Evolutionary conservation across 352 stramenopile genomes (phyloP).

Genomic region (Pythium inflatum): DNA sequence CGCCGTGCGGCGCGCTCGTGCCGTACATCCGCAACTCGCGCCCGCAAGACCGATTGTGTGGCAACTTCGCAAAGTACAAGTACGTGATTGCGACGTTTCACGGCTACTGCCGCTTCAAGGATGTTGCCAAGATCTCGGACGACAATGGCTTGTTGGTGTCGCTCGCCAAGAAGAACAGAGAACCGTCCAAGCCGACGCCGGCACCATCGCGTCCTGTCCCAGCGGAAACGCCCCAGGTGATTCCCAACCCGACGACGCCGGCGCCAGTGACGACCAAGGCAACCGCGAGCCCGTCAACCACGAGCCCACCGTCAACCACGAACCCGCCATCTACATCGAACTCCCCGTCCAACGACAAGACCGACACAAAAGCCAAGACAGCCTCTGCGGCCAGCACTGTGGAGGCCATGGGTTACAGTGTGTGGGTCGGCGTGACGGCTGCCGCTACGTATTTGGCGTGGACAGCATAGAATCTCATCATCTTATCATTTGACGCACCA

Average conservation of each 20-base stretch:
- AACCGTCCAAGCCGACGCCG: too few species aligned
- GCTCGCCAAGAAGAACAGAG: not conserved
- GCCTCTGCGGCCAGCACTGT: too few species aligned
- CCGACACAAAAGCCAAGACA: too few species aligned
- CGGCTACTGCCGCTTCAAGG: not conserved
- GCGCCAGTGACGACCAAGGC: not conserved
- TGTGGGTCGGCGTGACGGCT: too few species aligned
- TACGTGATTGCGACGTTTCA: slow-evolving; percentile 1
- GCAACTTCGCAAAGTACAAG: not conserved
- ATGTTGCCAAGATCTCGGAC: not conserved
- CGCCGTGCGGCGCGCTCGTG: slow-evolving; percentile 2
- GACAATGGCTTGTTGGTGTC: slow-evolving; percentile 17
- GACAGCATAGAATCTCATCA: too few species aligned
- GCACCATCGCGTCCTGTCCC: too few species aligned
- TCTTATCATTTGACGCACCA: too few species aligned
- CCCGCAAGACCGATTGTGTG: not conserved
- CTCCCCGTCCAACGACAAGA: too few species aligned
- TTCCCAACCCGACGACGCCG: not conserved
- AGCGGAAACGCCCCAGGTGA: not conserved
- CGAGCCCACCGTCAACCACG: slow-evolving; percentile 29
- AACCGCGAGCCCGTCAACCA: not conserved
- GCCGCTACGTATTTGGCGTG: too few species aligned
- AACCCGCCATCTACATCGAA: slow-evolving; percentile 24
- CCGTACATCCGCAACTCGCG: slow-evolving; percentile 1
- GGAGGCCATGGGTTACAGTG: too few species aligned